Evolutionary conservation across 805 yeast species (phyloP), one percentile per base, ranked within the genome.

Genomic region (Wickerhamomyces tratensis): DNA sequence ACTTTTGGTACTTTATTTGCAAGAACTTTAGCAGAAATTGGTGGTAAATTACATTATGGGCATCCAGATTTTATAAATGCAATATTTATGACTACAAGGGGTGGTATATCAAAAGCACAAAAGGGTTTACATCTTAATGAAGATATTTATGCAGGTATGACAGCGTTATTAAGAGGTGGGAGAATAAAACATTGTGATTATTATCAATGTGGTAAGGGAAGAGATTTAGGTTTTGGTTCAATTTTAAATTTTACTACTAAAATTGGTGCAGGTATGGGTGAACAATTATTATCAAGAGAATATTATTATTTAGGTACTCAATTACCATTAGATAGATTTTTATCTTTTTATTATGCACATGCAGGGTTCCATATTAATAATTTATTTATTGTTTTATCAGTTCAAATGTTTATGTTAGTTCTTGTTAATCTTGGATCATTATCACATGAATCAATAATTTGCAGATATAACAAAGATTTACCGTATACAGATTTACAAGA

Each of bases 201-300:
- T 62, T 88, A 79, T 63, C 98, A 91, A 61, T 91, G 98, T 64
- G 98, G 98, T 31, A 91, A 91, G 60, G 98, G 98, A 0, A 73
- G 98, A 60, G 98, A 91, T 66, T 66, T 91, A 43, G 98, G 98
- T 4, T 91, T 91, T 64, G 83, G 88, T 1, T 86, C 96, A 0
- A 88, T 91, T 49, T 68, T 91, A 51, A 91, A 89, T 57, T 91
- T 91, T 67, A 91, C 96, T 0, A 83, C 96, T 3, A 91, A 91
- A 64, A 89, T 91, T 58, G 98, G 98, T 4, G 93, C 96, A 37
- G 98, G 98, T 40, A 91, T 91, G 98, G 98, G 98, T 8, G 98
- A 91, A 59, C 98, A 91, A 61, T 74, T 89, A 61, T 64, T 91
- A 33, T 86, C 96, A 6, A 73, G 98, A 54, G 98, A 91, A 56